These are phyloP conservation scores for Cyathus pygmaeus DNA, from an alignment of 1,284 basidiomycete species.

Conservation along the genomic window DNA sequence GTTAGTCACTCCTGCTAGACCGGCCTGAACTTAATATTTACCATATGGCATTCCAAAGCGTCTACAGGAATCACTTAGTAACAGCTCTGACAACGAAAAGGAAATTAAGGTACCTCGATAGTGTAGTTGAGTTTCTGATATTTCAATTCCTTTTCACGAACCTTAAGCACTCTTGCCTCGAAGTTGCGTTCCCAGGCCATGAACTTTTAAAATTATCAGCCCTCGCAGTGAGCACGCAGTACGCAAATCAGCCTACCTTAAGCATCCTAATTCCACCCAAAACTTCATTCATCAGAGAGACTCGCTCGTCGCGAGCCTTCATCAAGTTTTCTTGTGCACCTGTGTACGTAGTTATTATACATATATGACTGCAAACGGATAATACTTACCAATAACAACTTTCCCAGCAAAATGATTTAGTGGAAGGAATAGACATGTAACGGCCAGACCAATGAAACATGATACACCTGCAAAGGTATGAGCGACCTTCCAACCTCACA, in stretches of 20 bases:
- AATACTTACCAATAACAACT: constrained; percentile 75
- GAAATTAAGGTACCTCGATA: constrained; percentile 68
- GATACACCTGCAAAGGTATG: constrained; percentile 65
- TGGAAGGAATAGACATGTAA: constrained; percentile 86
- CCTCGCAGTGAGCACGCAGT: background rate
- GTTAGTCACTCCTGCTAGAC: constrained; percentile 3
- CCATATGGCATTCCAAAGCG: constrained; percentile 85
- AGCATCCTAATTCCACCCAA: constrained; percentile 93
- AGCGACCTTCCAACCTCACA: too few relatives aligned
- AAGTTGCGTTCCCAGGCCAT: constrained; percentile 97
- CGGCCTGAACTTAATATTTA: constrained; percentile 34
- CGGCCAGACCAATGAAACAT: constrained; percentile 83
- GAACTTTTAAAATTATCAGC: constrained; percentile 60
- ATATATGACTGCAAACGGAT: background rate
- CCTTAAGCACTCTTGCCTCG: constrained; percentile 77
- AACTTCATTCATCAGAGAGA: constrained; percentile 92
- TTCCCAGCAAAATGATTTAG: constrained; percentile 88
- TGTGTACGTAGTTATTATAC: constrained; percentile 8
- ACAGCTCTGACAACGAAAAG: background rate
- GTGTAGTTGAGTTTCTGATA: constrained; percentile 88
- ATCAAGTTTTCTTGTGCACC: constrained; percentile 86
- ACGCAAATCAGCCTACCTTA: constrained; percentile 60
- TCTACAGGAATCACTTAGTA: constrained; percentile 41
- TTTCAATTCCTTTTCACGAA: constrained; percentile 83
- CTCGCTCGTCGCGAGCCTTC: constrained; percentile 91